These are phyloP conservation scores for Russula olivacea DNA, from an alignment of 768 basidiomycete species.

Conservation along the genomic window DNA sequence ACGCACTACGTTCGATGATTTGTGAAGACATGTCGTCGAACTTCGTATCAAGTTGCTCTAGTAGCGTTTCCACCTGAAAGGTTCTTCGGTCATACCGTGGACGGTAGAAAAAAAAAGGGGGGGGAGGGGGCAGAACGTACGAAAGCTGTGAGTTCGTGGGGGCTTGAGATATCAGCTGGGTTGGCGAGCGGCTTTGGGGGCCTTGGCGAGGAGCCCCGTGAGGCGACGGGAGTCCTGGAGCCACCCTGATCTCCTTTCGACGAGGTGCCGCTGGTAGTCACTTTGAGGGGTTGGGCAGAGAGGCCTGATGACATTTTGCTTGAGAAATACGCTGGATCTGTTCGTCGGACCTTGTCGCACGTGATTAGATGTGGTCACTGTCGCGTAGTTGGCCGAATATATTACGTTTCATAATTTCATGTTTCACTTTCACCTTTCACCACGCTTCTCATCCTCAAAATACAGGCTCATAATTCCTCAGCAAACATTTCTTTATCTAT, in stretches of 20 bases:
- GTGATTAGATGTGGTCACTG: too few species aligned
- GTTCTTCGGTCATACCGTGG: background rate
- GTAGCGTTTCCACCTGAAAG: constrained; percentile 73
- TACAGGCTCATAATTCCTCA: background rate
- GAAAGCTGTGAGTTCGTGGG: constrained; percentile 91
- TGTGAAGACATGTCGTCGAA: constrained; percentile 93
- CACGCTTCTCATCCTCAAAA: too few species aligned
- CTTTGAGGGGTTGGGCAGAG: constrained; percentile 24
- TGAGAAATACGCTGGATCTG: background rate
- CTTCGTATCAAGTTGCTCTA: constrained; percentile 83
- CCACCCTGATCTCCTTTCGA: constrained; percentile 14
- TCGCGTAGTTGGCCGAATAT: too few species aligned
- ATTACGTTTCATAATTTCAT: too few species aligned
- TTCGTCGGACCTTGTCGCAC: background rate
- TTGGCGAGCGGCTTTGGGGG: constrained; percentile 17
- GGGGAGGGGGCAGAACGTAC: constrained; percentile 45
- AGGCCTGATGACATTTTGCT: constrained; percentile 11
- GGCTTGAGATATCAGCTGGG: constrained; percentile 75
- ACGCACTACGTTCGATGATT: constrained; percentile 78
- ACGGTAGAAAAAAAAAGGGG: background rate
- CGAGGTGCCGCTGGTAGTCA: constrained; percentile 14
- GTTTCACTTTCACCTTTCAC: too few species aligned
- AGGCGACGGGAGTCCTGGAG: constrained; percentile 13
- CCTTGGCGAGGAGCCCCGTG: constrained; percentile 10
- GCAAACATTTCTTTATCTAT: background rate